A percentile compares a stretch with the other conserved stretches of the same genome.
Conservation (phyloP, 1,284 basidiomycete genomes). For the Xerocomus amazonicus region DNA sequence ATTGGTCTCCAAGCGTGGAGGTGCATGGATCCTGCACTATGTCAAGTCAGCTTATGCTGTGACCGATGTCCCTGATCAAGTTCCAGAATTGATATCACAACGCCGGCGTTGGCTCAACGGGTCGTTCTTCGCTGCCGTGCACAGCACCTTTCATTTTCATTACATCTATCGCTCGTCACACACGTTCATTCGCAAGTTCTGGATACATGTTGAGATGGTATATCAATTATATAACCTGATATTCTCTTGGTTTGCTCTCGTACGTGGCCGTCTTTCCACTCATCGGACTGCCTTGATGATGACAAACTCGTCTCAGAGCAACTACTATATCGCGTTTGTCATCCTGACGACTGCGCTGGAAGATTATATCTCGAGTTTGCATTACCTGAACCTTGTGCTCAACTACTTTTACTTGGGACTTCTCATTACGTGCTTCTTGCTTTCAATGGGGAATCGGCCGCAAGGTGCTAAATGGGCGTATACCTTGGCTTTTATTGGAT, state of each 20-base stretch:
- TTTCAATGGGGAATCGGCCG: conserved; percentile 89
- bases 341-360: conserved; percentile 75
- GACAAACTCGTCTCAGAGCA: conserved; percentile 49
- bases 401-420: conserved; percentile 88
- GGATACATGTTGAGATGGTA: conserved; percentile 91
- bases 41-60: conserved; percentile 90
- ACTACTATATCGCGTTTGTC: conserved; percentile 86
- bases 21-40: conserved; percentile 88
- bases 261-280: conserved; percentile 35
- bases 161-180: conserved; percentile 92
- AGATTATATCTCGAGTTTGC: conserved; percentile 55
- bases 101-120: conserved; percentile 96
- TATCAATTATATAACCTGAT: conserved; percentile 90
- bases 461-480: conserved; percentile 85
- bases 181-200: conserved; percentile 79
- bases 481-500: conserved; percentile 78
- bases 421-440: conserved; percentile 86
- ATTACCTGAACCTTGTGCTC: conserved; percentile 75
- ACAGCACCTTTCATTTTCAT: conserved; percentile 87
- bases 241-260: conserved; percentile 90
- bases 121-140: conserved; percentile 93
- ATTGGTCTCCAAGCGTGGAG: conserved; percentile 82
- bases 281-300: conserved; percentile 1
- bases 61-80: conserved; percentile 89
- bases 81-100: conserved; percentile 88